A percentile compares a stretch with the other conserved stretches of the same genome.
Evolutionary conservation across 2,329 filamentous ascomycete species (phyloP).

Genomic region (Fusarium burgessii): DNA sequence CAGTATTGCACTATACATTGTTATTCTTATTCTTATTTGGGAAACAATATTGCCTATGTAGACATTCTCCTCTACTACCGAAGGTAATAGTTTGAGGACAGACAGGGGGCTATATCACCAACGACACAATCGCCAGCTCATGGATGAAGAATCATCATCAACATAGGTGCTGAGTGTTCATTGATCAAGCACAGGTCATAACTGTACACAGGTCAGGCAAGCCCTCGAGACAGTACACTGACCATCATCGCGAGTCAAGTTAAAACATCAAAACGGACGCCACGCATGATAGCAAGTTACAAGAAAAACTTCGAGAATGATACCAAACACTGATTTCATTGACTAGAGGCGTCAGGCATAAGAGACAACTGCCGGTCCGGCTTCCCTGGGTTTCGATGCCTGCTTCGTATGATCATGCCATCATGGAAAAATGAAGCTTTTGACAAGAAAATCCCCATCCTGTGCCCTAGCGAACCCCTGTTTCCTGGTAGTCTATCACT

Average conservation of each 20-base stretch:
- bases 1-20: not conserved
- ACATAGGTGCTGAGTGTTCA: not conserved
- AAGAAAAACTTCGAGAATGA: conserved; percentile 40
- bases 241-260: conserved; percentile 25
- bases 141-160: not conserved
- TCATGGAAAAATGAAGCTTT: not conserved
- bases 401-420: not conserved
- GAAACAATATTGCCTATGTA: not conserved
- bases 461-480: not conserved
- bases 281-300: conserved; percentile 20
- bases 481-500: not conserved
- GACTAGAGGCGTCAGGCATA: conserved; percentile 12
- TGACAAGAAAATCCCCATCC: not conserved
- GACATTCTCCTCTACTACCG: not conserved
- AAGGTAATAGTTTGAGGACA: not conserved
- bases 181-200: conserved; percentile 18
- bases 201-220: conserved; percentile 21
- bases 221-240: conserved; percentile 5
- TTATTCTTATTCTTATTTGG: not conserved
- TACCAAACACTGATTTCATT: conserved; percentile 20
- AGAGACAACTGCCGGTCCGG: not conserved
- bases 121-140: not conserved
- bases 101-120: not conserved
- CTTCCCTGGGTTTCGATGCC: not conserved
- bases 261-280: conserved; percentile 13